A percentile compares a stretch with the other conserved stretches of the same genome.
phyloP scores from a whole-genome alignment of 768 basidiomycete genomes.

The Exsudoporus frostii region DNA sequence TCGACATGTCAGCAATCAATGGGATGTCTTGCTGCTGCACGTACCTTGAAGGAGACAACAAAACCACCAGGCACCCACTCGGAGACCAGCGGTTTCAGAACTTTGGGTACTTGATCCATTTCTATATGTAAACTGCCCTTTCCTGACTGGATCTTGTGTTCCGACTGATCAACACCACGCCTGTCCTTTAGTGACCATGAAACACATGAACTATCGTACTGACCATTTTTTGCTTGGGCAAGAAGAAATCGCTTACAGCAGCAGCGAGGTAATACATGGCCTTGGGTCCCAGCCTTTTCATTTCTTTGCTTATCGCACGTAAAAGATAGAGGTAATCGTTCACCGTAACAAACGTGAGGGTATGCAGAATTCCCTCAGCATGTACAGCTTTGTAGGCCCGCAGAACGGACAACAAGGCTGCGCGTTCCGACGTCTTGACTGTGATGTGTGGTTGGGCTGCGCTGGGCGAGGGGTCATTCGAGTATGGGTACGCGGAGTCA shows the following conservation, averaged over 20 bases:
- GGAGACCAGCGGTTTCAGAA: slow-evolving; percentile 86
- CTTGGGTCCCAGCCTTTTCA: slow-evolving; percentile 62
- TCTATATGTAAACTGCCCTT: slow-evolving; percentile 92
- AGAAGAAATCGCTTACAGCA: slow-evolving; percentile 97
- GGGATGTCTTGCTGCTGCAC: neutral
- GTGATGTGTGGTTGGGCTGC: slow-evolving; percentile 48
- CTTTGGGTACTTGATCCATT: slow-evolving; percentile 99
- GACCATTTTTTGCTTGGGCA: slow-evolving; percentile 89
- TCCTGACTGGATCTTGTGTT: slow-evolving; percentile 98
- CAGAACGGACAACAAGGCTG: slow-evolving; percentile 68
- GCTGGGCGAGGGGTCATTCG: slow-evolving; percentile 29
- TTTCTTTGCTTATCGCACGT: slow-evolving; percentile 75
- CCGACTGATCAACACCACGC: slow-evolving; percentile 52
- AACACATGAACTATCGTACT: slow-evolving; percentile 24
- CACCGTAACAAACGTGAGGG: slow-evolving; percentile 88
- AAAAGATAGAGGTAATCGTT: slow-evolving; percentile 96
- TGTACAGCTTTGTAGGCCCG: slow-evolving; percentile 80
- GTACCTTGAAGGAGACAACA: slow-evolving; percentile 96
- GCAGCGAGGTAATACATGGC: slow-evolving; percentile 97
- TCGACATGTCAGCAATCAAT: slow-evolving; percentile 5
- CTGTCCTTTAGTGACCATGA: neutral
- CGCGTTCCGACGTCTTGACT: slow-evolving; percentile 63
- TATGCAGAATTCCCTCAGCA: slow-evolving; percentile 68
- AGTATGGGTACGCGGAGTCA: slow-evolving; percentile 19
- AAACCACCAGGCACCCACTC: slow-evolving; percentile 92